phyloP scores from a whole-genome alignment of 768 basidiomycete genomes.

The Kondoa malvinella region DNA sequence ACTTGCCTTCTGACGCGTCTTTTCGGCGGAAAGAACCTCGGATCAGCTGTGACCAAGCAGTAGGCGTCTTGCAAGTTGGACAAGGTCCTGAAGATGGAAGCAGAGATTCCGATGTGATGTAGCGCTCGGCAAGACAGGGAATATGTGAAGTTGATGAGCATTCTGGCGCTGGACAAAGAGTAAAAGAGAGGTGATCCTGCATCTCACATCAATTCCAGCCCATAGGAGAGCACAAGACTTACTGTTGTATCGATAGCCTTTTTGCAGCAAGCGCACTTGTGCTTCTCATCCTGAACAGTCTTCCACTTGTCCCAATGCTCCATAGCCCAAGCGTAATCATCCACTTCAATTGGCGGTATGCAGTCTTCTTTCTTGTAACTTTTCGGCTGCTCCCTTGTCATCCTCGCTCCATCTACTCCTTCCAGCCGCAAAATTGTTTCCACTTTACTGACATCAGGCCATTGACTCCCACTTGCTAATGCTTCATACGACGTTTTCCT shows the following conservation, averaged over 20 bases:
- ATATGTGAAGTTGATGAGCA: slow-evolving; percentile 27
- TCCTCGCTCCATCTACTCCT: slow-evolving; percentile 24
- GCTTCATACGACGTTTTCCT: slow-evolving; percentile 13
- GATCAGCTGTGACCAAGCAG: slow-evolving; percentile 33
- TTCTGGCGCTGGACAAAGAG: slow-evolving; percentile 23
- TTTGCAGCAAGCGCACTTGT: slow-evolving; percentile 19
- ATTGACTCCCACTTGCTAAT: slow-evolving; percentile 3
- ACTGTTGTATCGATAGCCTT: slow-evolving; percentile 21
- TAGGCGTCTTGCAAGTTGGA: slow-evolving; percentile 24
- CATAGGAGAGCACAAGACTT: slow-evolving; percentile 1
- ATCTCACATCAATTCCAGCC: neutral
- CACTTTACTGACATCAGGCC: slow-evolving; percentile 6
- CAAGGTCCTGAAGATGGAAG: slow-evolving; percentile 30
- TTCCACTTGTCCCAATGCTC: slow-evolving; percentile 14
- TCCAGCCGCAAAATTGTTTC: slow-evolving; percentile 28
- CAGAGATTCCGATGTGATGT: slow-evolving; percentile 23
- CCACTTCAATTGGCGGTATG: slow-evolving; percentile 29
- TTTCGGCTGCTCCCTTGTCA: slow-evolving; percentile 21
- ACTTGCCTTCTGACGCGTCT: slow-evolving; percentile 21
- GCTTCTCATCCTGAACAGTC: neutral
- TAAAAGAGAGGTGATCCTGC: slow-evolving; percentile 28
- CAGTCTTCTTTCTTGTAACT: slow-evolving; percentile 8
- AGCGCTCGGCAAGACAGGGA: slow-evolving; percentile 27
- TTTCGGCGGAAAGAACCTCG: slow-evolving; percentile 29
- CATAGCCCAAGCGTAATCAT: slow-evolving; percentile 25